Evolutionary conservation across 2,329 filamentous ascomycete species (phyloP).

Genomic region (Diaporthe sp.): DNA sequence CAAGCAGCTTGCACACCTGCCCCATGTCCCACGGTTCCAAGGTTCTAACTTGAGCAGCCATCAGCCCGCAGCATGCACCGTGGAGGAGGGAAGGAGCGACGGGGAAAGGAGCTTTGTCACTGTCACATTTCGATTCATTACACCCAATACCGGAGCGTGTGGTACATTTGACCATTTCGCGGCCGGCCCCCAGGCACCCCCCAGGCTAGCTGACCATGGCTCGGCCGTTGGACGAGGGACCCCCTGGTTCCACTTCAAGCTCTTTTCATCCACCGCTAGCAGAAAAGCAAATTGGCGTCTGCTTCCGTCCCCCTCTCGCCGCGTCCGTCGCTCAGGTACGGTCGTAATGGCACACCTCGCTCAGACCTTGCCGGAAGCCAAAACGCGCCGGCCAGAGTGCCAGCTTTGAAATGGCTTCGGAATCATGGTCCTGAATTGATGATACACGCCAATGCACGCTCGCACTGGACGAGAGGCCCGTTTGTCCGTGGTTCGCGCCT

Average conservation of each 20-base stretch:
- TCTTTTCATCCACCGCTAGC: constrained; percentile 23
- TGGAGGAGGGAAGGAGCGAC: neutral
- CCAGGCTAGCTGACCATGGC: constrained; percentile 20
- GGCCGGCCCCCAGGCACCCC: neutral
- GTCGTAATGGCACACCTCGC: constrained; percentile 24
- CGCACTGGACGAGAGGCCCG: neutral
- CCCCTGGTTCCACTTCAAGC: constrained; percentile 23
- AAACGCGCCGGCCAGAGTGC: constrained; percentile 20
- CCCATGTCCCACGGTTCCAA: neutral
- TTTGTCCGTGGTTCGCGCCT: neutral
- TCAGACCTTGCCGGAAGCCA: constrained; percentile 21
- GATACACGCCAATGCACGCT: constrained; percentile 28
- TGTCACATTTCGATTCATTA: constrained; percentile 27
- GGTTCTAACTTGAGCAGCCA: neutral
- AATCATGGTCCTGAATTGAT: neutral
- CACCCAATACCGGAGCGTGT: neutral
- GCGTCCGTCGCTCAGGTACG: neutral
- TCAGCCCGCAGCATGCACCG: neutral
- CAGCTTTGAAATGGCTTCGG: constrained; percentile 20
- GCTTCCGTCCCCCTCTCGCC: constrained; percentile 19
- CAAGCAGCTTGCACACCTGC: neutral
- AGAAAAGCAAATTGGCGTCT: constrained; percentile 30
- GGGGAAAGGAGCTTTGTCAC: constrained; percentile 5
- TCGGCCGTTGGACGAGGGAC: constrained; percentile 26
- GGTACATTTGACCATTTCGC: neutral